These are phyloP conservation scores for Trypanosoma cruzi DNA, from an alignment of 208 protist species.

Conservation along the genomic window DNA sequence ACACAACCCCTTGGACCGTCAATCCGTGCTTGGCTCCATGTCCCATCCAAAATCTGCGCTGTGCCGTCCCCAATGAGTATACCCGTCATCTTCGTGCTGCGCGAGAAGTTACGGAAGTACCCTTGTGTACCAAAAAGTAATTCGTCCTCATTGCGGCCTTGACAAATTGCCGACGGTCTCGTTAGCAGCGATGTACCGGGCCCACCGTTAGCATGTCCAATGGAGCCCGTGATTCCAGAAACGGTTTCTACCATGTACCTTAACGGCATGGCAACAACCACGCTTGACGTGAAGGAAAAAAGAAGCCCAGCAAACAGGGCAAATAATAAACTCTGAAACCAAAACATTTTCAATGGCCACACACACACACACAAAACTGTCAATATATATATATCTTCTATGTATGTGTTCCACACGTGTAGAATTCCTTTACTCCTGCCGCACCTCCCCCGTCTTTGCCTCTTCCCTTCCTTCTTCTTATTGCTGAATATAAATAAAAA, in stretches of 20 bases:
- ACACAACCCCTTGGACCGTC: constrained; percentile 5
- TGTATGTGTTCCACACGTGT: too few relatives aligned
- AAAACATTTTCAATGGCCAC: too few relatives aligned
- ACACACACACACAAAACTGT: too few relatives aligned
- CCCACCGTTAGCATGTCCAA: constrained; percentile 33
- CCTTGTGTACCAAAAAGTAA: constrained; percentile 40
- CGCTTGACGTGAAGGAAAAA: not conserved
- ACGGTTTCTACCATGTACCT: constrained; percentile 34
- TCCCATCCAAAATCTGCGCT: not conserved
- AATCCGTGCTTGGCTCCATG: constrained; percentile 7
- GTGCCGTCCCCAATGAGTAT: constrained; percentile 30
- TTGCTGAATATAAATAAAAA: too few relatives aligned
- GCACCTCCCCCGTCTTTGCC: too few relatives aligned
- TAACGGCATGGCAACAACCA: constrained; percentile 20
- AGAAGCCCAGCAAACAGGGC: too few relatives aligned
- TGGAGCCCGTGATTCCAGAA: constrained; percentile 20
- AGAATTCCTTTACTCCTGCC: too few relatives aligned
- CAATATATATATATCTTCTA: too few relatives aligned
- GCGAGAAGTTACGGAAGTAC: constrained; percentile 47
- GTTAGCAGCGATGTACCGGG: constrained; percentile 32
- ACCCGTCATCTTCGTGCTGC: constrained; percentile 30
- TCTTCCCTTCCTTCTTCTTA: too few relatives aligned
- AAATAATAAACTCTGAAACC: too few relatives aligned
- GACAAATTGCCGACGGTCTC: constrained; percentile 44
- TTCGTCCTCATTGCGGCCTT: constrained; percentile 20